Base-by-base conservation (phyloP, 345 rosid genomes). In the Pistacia atlantica region DNA sequence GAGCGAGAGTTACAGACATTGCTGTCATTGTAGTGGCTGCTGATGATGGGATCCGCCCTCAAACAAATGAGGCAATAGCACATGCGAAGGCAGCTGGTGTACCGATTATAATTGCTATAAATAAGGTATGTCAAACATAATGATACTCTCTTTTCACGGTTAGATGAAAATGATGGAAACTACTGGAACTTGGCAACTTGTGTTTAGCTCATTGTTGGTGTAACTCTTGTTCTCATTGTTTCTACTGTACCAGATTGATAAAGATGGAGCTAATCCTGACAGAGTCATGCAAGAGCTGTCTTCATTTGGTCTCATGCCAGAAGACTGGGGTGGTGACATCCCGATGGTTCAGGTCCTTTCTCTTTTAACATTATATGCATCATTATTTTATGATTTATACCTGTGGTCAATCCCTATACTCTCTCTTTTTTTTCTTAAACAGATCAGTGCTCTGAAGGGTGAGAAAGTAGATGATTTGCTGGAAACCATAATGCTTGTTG, bases 241-340 rank as follows among this genome's bases (percentile, higher is more conserved):
- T 76, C 68, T 20, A 54, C 67, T 76, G 66, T 72, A 60, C 72
- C 90, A 96, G 99, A 90, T 96, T 76, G 99, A 96, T 87, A 93
- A 92, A 87, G 97, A 92, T 46, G 99, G 98, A 66, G 99, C 99
- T 74, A 96, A 84, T 87, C 97, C 98, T 3, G 93, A 96, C 73
- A 82, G 92, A 84, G 98, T 96, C 22, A 96, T 96, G 99, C 97
- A 96, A 88, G 97, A 92, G 85, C 99, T 96, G 80, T 91, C 99
- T 80, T 88, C 94, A 37, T 83, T 93, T 77, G 99, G 99, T 74
- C 86, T 96, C 85, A 92, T 96, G 98, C 93, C 99, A 22, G 99
- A 96, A 86, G 97, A 89, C 65, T 96, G 99, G 99, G 99, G 98
- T 76, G 99, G 99, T 71, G 92, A 93, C 79, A 83, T 84, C 81